Base-by-base conservation (phyloP, 1,284 basidiomycete genomes). In the Cryptococcus wingfieldii region DNA sequence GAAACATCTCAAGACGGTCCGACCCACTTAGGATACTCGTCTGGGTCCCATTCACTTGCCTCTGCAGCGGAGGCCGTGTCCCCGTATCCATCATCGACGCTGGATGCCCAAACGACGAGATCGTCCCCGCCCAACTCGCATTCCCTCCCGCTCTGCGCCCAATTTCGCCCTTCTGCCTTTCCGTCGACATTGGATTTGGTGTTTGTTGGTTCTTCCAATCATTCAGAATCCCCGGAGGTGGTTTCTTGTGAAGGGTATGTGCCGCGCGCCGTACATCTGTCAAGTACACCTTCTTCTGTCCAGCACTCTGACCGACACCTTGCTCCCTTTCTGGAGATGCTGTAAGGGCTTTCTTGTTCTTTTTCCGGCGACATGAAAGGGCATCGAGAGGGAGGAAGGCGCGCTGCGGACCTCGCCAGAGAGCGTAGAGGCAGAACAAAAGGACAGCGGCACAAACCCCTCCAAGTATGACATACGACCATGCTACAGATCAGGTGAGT, bases 341-440 rank as follows among this genome's bases (percentile, higher is more conserved):
- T 16, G 23, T 54, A 23, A 45, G 19, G 1, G 25, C 27, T 3
- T 25, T 18, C n/a, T n/a, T 44, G 19, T 39, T 34, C 25, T 55
- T 46, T 14, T 38, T 45, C 16, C 51, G 23, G 27, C 28, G 13
- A 16, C 47, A 27, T 6, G 2, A 18, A 4, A n/a, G 18, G 12
- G 28, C 18, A 18, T 39, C 19, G 19, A 16, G 8, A 25, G 55
- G 56, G 18, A 50, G 51, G 13, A 50, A 42, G 2, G 31, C 9
- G 10, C 60, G 53, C 16, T 50, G 55, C 6, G 56, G 53, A 1
- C 55, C 56, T 13, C 62, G 52, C 53, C 52, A 56, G 25, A 63
- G 52, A 10, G 50, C n/a, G 48, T 61, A 63, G 43, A 57, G 5
- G 50, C 58, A 60, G 10, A 51, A 39, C 5, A 51, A 37, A 10